Conservation (phyloP, 1,284 basidiomycete species). For the Sphaerobolus stellatus region DNA sequence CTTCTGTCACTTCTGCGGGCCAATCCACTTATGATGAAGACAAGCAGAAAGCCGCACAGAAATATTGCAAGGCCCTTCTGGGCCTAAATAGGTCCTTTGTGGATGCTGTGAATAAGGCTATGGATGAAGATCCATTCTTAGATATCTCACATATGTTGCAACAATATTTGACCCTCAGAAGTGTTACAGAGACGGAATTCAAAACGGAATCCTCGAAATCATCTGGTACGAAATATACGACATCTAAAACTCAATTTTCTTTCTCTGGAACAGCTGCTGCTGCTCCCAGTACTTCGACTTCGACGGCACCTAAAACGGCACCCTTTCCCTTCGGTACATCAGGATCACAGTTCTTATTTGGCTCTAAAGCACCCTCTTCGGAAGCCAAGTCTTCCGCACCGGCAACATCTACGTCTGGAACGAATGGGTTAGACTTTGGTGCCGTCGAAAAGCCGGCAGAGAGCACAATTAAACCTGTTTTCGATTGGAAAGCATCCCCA, state of each 20-base stretch:
- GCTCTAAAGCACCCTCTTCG: too few relatives aligned
- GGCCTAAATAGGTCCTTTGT: slow-evolving; percentile 79
- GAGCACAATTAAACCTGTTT: too few relatives aligned
- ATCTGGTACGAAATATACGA: neutral
- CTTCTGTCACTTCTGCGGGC: slow-evolving; percentile 17
- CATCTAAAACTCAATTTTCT: neutral
- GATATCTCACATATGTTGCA: slow-evolving; percentile 63
- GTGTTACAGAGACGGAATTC: slow-evolving; percentile 58
- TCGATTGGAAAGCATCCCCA: slow-evolving; percentile 25
- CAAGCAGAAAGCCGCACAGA: slow-evolving; percentile 38
- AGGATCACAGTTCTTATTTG: too few relatives aligned
- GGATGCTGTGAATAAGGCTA: slow-evolving; percentile 56
- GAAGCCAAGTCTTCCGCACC: slow-evolving; percentile 14
- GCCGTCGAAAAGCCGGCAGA: too few relatives aligned
- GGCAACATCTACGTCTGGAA: too few relatives aligned
- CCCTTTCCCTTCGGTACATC: slow-evolving; percentile 2
- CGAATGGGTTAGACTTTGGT: too few relatives aligned
- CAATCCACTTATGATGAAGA: slow-evolving; percentile 26
- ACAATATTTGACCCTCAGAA: slow-evolving; percentile 63
- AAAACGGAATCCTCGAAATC: neutral
- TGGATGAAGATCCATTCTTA: slow-evolving; percentile 76
- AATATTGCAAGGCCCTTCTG: slow-evolving; percentile 74
- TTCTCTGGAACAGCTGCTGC: neutral
- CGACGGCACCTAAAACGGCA: slow-evolving; percentile 1
- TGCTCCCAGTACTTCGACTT: neutral